A percentile compares a stretch with the other conserved stretches of the same genome.
phyloP scores from a whole-genome alignment of 495 filamentous ascomycete species.

The Hyaloscypha variabilis region DNA sequence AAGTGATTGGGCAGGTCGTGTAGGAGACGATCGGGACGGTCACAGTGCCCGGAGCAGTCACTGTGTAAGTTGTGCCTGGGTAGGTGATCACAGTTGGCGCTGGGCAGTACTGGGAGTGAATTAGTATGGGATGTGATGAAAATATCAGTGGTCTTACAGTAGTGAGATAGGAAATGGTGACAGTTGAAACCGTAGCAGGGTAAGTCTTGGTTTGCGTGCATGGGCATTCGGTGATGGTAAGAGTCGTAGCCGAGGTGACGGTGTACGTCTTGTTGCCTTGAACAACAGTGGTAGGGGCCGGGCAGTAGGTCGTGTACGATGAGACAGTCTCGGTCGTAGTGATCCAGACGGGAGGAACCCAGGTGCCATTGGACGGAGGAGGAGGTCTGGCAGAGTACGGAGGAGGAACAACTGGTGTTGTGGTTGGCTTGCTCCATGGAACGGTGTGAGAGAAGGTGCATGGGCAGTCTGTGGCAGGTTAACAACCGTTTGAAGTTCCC shows the following conservation, averaged over 20 bases:
- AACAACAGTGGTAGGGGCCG: constrained; percentile 57
- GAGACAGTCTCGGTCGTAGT: constrained; percentile 62
- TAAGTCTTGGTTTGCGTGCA: constrained; percentile 26
- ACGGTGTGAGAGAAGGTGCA: constrained; percentile 39
- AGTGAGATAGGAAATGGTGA: constrained; percentile 22
- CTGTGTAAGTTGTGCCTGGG: constrained; percentile 22
- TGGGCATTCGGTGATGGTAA: constrained; percentile 60
- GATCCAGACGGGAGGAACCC: constrained; percentile 25
- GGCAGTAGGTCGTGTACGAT: constrained; percentile 68
- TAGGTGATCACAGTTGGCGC: constrained; percentile 20
- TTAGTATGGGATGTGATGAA: constrained; percentile 7
- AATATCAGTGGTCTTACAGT: constrained; percentile 2
- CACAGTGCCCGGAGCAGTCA: constrained; percentile 21
- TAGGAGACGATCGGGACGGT: constrained; percentile 3
- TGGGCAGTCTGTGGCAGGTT: constrained; percentile 34
- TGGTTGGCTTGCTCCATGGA: constrained; percentile 17
- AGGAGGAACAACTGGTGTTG: neutral
- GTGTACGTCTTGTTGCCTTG: constrained; percentile 58
- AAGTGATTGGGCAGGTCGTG: constrained; percentile 9
- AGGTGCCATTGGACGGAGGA: constrained; percentile 10
- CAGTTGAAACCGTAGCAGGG: constrained; percentile 39
- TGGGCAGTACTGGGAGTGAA: constrained; percentile 22
- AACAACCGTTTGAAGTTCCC: neutral
- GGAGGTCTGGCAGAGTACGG: no score
- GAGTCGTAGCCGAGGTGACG: constrained; percentile 58